Evolutionary conservation across 2,329 filamentous ascomycete species (phyloP).

Genomic region (Endothia cerciana): DNA sequence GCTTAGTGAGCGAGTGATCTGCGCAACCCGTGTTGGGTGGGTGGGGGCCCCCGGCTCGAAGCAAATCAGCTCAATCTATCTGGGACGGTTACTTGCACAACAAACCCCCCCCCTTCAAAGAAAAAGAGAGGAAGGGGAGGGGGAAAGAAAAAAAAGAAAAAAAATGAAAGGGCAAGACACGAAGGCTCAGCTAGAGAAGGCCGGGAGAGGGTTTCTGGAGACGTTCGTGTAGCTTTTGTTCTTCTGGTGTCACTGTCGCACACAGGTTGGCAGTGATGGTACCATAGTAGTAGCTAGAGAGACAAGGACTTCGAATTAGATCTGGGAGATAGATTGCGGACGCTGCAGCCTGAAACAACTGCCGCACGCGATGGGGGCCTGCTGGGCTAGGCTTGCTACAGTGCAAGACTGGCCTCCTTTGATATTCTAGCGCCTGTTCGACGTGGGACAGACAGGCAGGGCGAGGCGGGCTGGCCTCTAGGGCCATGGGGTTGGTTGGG

Average conservation of each 20-base stretch:
- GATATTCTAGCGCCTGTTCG: slow-evolving; percentile 4
- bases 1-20: not conserved
- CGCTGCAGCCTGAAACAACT: slow-evolving; percentile 24
- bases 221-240: not conserved
- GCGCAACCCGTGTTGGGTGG: too few relatives aligned
- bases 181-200: not conserved
- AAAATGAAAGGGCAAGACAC: not conserved
- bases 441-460: slow-evolving; percentile 1
- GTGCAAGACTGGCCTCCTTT: not conserved
- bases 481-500: not conserved
- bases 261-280: not conserved
- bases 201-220: not conserved
- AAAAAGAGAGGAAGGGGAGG: slow-evolving; percentile 11
- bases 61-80: slow-evolving; percentile 15
- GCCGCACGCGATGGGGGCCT: slow-evolving; percentile 21
- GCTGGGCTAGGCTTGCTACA: not conserved
- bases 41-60: too few relatives aligned
- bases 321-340: slow-evolving; percentile 9
- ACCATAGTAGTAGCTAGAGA: not conserved
- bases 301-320: not conserved
- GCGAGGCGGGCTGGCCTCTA: not conserved
- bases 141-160: slow-evolving; percentile 6
- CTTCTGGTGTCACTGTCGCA: slow-evolving; percentile 10
- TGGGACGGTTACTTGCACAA: slow-evolving; percentile 16
- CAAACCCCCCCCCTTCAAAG: not conserved